A percentile compares a stretch with the other conserved stretches of the same genome.
Conservation (phyloP, 2,329 filamentous ascomycete genomes). For the Neoscytalidium dimidiatum region DNA sequence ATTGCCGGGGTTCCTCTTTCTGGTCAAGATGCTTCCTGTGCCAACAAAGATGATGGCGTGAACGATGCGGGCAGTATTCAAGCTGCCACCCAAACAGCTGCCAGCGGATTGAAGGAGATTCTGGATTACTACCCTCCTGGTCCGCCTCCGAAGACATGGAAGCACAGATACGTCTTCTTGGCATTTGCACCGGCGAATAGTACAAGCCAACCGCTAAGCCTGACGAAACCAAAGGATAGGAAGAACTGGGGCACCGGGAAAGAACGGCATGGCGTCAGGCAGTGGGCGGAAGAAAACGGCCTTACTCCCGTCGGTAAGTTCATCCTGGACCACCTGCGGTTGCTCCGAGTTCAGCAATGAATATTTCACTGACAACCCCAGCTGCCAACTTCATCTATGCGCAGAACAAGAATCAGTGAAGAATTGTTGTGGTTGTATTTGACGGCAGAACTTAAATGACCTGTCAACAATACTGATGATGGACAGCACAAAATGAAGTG, state of each 20-base stretch:
- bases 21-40: not conserved
- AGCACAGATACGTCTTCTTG: conserved; percentile 60
- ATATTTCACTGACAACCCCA: conserved; percentile 16
- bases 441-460: not conserved
- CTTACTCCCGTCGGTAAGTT: conserved; percentile 47
- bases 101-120: conserved; percentile 37
- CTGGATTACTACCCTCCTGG: conserved; percentile 55
- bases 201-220: conserved; percentile 42
- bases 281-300: conserved; percentile 53
- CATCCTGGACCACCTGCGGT: not conserved
- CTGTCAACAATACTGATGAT: not conserved
- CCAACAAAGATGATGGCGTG: not conserved
- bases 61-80: not conserved
- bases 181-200: conserved; percentile 50
- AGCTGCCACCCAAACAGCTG: not conserved
- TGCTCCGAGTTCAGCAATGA: not conserved
- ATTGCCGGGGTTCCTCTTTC: conserved; percentile 38
- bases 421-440: too few species aligned
- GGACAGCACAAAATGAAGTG: not conserved
- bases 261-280: conserved; percentile 50
- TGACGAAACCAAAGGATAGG: conserved; percentile 51
- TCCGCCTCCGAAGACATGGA: conserved; percentile 57
- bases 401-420: conserved; percentile 51
- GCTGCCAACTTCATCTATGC: conserved; percentile 51
- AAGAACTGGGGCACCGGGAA: conserved; percentile 58